Conservation (phyloP, 495 filamentous ascomycete genomes). For the Articulospora tetracladia region DNA sequence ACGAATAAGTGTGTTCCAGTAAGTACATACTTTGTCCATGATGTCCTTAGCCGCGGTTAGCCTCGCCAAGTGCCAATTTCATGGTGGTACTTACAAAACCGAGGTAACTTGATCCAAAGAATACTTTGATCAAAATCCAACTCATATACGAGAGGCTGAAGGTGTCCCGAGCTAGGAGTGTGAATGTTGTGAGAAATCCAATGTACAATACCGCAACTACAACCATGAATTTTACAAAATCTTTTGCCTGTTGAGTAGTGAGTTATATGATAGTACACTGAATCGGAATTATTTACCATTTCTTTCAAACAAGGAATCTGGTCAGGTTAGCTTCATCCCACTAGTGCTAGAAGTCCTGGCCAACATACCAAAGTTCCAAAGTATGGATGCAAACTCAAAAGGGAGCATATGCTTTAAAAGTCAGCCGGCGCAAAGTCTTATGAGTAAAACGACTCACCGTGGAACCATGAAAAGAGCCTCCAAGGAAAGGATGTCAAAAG, state of each 20-base stretch:
- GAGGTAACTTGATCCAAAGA: slow-evolving; percentile 69
- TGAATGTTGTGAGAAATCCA: slow-evolving; percentile 87
- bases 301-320: slow-evolving; percentile 29
- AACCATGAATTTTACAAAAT: slow-evolving; percentile 86
- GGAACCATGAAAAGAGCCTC: slow-evolving; percentile 91
- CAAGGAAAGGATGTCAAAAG: slow-evolving; percentile 84
- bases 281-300: slow-evolving; percentile 15
- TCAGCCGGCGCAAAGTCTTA: slow-evolving; percentile 14
- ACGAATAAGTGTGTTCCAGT: neutral
- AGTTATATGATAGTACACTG: neutral
- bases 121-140: slow-evolving; percentile 84
- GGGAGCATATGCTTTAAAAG: slow-evolving; percentile 60
- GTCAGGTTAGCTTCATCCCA: neutral
- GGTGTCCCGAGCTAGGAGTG: slow-evolving; percentile 75
- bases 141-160: slow-evolving; percentile 75
- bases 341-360: neutral
- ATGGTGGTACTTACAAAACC: slow-evolving; percentile 63
- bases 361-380: slow-evolving; percentile 60
- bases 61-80: too few species aligned
- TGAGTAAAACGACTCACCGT: slow-evolving; percentile 31
- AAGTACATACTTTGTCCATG: slow-evolving; percentile 30
- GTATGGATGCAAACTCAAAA: slow-evolving; percentile 85
- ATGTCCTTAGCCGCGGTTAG: slow-evolving; percentile 28
- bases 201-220: slow-evolving; percentile 82
- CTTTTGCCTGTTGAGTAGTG: slow-evolving; percentile 53